A percentile compares a stretch with the other conserved stretches of the same genome.
These are phyloP conservation scores for Fusarium tricinctum DNA, from an alignment of 2,329 filamentous ascomycete species.

Conservation along the genomic window DNA sequence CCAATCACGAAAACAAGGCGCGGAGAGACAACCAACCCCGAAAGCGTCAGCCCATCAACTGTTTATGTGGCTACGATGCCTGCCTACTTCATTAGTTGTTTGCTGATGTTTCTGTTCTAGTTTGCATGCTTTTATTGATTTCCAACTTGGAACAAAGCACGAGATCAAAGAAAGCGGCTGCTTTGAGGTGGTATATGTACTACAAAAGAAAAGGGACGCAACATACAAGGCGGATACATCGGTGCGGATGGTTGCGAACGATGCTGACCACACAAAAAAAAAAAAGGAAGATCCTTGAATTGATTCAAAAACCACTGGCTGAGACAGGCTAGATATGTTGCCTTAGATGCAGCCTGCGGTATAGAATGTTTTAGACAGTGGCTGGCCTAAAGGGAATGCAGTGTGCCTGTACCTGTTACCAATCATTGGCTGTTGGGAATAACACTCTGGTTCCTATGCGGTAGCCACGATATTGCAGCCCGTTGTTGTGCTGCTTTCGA, in stretches of 20 bases:
- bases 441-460: constrained; percentile 7
- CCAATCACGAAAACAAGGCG: constrained; percentile 36
- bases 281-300: constrained; percentile 18
- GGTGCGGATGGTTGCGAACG: neutral
- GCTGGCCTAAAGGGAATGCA: constrained; percentile 19
- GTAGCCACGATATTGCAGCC: constrained; percentile 2
- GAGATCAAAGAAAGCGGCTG: neutral
- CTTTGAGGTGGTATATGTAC: constrained; percentile 3
- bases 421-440: constrained; percentile 9
- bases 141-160: neutral
- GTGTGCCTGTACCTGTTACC: constrained; percentile 4
- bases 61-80: neutral
- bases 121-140: neutral
- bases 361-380: constrained; percentile 3
- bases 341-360: constrained; percentile 15
- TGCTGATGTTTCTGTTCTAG: neutral
- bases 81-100: neutral
- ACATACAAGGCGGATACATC: constrained; percentile 1
- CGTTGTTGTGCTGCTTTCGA: neutral
- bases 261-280: constrained; percentile 10
- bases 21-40: constrained; percentile 5
- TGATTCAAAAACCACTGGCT: constrained; percentile 10
- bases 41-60: neutral
- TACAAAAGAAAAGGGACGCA: constrained; percentile 4
- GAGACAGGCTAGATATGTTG: neutral